These are phyloP conservation scores for Globisporangium cederbergense DNA, from an alignment of 352 stramenopile genomes.

Conservation along the genomic window DNA sequence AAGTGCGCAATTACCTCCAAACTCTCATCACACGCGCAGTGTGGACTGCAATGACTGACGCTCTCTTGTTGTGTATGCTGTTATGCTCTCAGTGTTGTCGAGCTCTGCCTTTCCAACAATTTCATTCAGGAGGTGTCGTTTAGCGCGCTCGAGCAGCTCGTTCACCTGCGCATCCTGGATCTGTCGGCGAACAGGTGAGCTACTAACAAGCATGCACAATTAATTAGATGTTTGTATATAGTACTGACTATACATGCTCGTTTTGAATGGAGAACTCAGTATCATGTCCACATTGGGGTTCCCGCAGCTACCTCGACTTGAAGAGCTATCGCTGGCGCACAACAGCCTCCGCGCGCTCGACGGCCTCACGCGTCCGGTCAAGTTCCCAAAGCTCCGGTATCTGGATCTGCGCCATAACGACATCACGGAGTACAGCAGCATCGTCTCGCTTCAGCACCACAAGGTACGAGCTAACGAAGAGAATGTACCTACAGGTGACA, in stretches of 20 bases:
- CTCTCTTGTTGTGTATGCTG: not conserved
- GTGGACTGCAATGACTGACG: not conserved
- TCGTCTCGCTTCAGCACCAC: constrained; percentile 46
- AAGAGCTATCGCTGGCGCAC: constrained; percentile 73
- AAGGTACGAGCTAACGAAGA: constrained; percentile 32
- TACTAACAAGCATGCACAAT: not conserved
- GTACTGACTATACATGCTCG: too few relatives aligned
- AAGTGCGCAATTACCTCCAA: constrained; percentile 20
- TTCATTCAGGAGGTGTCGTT: constrained; percentile 73
- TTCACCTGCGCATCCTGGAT: constrained; percentile 66
- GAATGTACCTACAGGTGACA: too few relatives aligned
- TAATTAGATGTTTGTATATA: not conserved
- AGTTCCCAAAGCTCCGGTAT: constrained; percentile 69
- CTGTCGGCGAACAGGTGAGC: constrained; percentile 68
- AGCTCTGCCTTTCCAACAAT: constrained; percentile 83
- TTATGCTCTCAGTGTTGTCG: constrained; percentile 31
- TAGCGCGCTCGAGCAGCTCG: constrained; percentile 52
- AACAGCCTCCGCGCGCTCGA: constrained; percentile 60
- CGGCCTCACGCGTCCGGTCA: constrained; percentile 53
- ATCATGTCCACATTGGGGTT: constrained; percentile 57
- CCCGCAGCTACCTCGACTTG: constrained; percentile 50
- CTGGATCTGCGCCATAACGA: constrained; percentile 70
- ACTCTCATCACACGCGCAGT: not conserved
- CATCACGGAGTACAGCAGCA: constrained; percentile 32
- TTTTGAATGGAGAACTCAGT: constrained; percentile 17